Base-by-base conservation (phyloP, 345 rosid genomes). In the Brassica incana region DNA sequence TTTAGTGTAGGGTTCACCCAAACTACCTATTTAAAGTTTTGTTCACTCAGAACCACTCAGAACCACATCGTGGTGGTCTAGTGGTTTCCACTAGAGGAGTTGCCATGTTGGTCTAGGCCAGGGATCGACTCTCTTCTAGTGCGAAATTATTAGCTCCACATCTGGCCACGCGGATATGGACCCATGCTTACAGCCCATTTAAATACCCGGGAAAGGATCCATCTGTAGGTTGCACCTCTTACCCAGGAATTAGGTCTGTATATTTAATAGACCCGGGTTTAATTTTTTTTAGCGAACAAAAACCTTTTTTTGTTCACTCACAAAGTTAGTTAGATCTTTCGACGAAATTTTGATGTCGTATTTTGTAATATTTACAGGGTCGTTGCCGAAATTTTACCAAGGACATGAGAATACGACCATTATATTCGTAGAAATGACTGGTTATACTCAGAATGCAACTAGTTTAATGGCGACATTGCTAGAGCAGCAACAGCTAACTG, bases 371-470 rank as follows among this genome's bases (percentile, higher is more conserved):
- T 40, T 32, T 64, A 33, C 15, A 80, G 97, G 98, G 3, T 81
- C 98, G 2, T 75, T 92, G 58, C 98, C 98, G 0, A 90, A 88
- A 79, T 94, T 94, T 79, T 94, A 92, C 82, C 98, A 94, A 71
- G 97, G 98, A n/a, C 95, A 94, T 73, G 72, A 72, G 83, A 94
- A 91, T 75, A 92, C 95, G 9, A 92, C 98, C 0, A 85, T 87
- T 62, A 87, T 94, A 50, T 56, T 65, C 14, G 77, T 94, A 71
- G 80, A 85, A 36, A 65, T 94, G 86, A 72, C 85, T 0, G 97
- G 97, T 4, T 83, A 85, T 76, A 84, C 80, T 6, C 77, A 84
- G 33, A 86, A 92, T 79, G 96, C 88, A 2, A 81, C 75, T 0
- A 84, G 25, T 15, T 74, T 92, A 84, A 6, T 82, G 14, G 64